Evolutionary conservation across 768 basidiomycete genomes (phyloP), one percentile per base, ranked within the genome.

Genomic region (Sutorius australiensis): DNA sequence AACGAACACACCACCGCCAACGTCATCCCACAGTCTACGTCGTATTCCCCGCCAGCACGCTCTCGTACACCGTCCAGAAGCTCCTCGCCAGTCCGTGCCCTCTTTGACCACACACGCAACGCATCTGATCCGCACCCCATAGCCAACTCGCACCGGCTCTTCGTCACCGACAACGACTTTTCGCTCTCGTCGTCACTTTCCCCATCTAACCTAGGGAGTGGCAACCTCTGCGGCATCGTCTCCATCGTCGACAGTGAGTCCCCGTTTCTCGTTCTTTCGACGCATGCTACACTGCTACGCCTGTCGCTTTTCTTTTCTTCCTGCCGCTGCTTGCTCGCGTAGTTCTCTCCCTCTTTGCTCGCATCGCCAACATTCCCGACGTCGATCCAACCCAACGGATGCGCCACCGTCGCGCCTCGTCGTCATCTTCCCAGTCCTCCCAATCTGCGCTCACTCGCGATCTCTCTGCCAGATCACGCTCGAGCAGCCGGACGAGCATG

Each of bases 261-360:
- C n/a, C 13, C 13, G 33, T 41, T 4, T 28, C 33, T 6, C 33
- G 12, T 32, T 14, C 21, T n/a, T 21, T 38, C 51, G 27, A 48
- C 28, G n/a, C 47, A 27, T 32, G 21, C 34, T 24, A 37, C 19
- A 54, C n/a, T 42, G 9, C 17, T 11, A 24, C 11, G 1, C 14
- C 31, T 21, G 40, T 6, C 46, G 24, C n/a, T 43, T 28, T 12
- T 7, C 16, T n/a, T 24, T 24, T 24, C 4, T 24, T 2, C 24
- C 24, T 24, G 24, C 24, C 24, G 2, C 24, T 24, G 24, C 24
- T 24, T 24, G 24, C 4, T 24, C 24, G 24, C 24, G 24, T 54
- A 89, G 89, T 91, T 45, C 79, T 92, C 27, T 89, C 89, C 3
- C 72, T 88, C 27, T 92, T 92, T 63, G 90, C 89, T 0, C 84